A percentile compares a stretch with the other conserved stretches of the same genome.
Conservation (phyloP, 768 basidiomycete species). For the Xerocomellus intermedius region DNA sequence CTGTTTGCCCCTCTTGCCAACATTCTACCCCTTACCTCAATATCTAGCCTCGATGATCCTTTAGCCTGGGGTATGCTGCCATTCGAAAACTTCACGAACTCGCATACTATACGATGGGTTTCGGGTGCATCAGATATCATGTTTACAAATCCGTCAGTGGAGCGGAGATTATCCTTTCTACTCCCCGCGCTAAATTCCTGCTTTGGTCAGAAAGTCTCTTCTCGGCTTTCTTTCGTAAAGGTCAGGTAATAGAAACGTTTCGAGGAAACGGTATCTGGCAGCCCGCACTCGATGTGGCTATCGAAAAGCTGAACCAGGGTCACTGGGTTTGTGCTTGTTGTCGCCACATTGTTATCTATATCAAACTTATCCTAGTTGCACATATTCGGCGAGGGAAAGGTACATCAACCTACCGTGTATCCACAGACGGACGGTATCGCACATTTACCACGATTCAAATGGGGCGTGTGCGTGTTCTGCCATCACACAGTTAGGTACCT, state of each 20-base stretch:
- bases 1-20: conserved; percentile 27
- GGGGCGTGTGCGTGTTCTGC: conserved; percentile 78
- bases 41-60: conserved; percentile 72
- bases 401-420: conserved; percentile 70
- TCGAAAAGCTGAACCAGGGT: conserved; percentile 75
- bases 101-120: conserved; percentile 79
- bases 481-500: neutral
- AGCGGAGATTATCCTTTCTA: neutral
- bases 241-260: conserved; percentile 91
- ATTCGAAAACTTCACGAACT: conserved; percentile 51
- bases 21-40: conserved; percentile 3
- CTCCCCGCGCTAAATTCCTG: conserved; percentile 13
- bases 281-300: conserved; percentile 79
- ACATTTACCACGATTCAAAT: conserved; percentile 79
- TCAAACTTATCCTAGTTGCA: conserved; percentile 62
- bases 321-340: conserved; percentile 65
- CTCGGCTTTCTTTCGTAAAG: conserved; percentile 81
- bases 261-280: conserved; percentile 90
- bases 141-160: conserved; percentile 85
- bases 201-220: conserved; percentile 57
- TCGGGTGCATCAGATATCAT: conserved; percentile 91
- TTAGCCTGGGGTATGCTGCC: conserved; percentile 88
- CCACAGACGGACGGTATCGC: conserved; percentile 41
- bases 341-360: neutral
- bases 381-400: conserved; percentile 85